Conservation (phyloP, 768 basidiomycete genomes). For the Termitomyces sp. region DNA sequence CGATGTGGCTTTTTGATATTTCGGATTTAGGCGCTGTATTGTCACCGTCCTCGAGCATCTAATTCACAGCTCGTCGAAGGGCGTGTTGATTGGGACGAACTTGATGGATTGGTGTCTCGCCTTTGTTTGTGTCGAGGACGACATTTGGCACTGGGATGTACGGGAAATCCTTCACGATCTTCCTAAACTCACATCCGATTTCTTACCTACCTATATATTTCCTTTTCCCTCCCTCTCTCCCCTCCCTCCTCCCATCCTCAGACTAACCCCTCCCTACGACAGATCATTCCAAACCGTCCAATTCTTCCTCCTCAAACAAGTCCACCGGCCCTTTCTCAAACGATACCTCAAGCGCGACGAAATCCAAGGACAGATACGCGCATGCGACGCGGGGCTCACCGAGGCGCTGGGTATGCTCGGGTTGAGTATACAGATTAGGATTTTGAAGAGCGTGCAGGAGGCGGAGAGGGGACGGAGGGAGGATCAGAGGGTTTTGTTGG, state of each 20-base stretch:
- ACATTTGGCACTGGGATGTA: too few relatives aligned
- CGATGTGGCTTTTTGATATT: too few relatives aligned
- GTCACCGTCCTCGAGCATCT: too few relatives aligned
- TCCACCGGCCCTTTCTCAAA: constrained; percentile 70
- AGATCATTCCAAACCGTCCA: constrained; percentile 45
- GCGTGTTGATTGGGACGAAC: too few relatives aligned
- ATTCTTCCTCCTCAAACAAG: constrained; percentile 56
- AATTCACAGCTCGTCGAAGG: too few relatives aligned
- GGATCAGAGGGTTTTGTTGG: constrained; percentile 32
- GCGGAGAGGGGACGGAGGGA: constrained; percentile 30
- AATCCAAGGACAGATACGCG: constrained; percentile 51
- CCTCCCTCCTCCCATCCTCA: too few relatives aligned
- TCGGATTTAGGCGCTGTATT: too few relatives aligned
- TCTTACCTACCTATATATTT: too few relatives aligned
- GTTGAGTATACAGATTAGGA: constrained; percentile 56
- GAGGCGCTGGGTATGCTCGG: constrained; percentile 62
- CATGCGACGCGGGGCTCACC: constrained; percentile 50
- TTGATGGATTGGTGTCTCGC: too few relatives aligned
- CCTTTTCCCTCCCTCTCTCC: not conserved
- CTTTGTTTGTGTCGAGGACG: too few relatives aligned
- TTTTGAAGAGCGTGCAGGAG: constrained; percentile 43
- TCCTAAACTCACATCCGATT: too few relatives aligned
- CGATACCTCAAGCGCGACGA: constrained; percentile 77
- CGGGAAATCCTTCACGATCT: too few relatives aligned
- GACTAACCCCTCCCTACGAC: not conserved